Percentiles rank a stretch among this genome's conserved stretches.
Conservation (phyloP, 306 rosid species). For the Luffa acutangula region DNA sequence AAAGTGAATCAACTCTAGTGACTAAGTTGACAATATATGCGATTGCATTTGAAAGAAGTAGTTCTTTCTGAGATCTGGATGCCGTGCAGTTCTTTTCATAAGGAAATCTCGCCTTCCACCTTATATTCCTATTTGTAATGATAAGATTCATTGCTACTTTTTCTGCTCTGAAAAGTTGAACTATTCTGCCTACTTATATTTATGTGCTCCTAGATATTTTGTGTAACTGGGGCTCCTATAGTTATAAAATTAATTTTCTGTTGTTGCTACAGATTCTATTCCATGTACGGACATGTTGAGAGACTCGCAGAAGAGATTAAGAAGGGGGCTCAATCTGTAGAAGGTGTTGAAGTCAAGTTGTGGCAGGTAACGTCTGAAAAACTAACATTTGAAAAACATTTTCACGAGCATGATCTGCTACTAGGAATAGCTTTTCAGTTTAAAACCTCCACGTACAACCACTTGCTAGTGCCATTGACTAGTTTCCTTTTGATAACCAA, state of each 20-base stretch:
- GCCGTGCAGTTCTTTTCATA: background rate
- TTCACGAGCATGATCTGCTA: background rate
- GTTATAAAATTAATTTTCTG: background rate
- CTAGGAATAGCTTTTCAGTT: background rate
- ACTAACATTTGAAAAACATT: background rate
- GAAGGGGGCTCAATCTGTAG: slow-evolving; percentile 82
- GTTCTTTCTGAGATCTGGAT: background rate
- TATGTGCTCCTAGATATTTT: background rate
- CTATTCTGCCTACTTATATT: background rate
- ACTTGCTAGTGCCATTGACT: background rate
- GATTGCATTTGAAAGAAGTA: background rate
- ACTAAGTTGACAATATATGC: background rate
- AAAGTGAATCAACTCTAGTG: background rate
- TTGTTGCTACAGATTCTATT: slow-evolving; percentile 60
- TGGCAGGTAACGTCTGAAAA: slow-evolving; percentile 54
- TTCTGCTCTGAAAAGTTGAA: background rate
- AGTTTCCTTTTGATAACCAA: background rate
- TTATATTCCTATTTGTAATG: background rate
- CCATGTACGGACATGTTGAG: slow-evolving; percentile 95
- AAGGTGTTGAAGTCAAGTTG: slow-evolving; percentile 79
- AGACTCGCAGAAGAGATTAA: slow-evolving; percentile 77
- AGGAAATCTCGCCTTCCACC: background rate
- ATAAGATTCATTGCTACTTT: background rate
- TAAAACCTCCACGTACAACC: background rate
- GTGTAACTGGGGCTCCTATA: background rate